Base-by-base conservation (phyloP, 805 yeast genomes). In the Kuraishia cidri region DNA sequence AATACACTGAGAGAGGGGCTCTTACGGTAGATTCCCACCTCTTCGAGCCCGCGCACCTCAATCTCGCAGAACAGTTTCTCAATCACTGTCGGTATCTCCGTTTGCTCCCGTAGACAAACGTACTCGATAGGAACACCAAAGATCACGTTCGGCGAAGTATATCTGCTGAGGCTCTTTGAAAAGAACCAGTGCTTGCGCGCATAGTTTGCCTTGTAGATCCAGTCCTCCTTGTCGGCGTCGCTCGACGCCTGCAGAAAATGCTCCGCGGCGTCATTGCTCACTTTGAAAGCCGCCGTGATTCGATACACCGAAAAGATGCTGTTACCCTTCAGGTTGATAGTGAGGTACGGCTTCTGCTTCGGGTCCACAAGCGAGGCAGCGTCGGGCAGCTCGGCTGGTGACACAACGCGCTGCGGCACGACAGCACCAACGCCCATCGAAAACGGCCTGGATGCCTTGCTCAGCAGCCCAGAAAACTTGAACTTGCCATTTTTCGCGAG, bases 111-210 rank as follows among this genome's bases (percentile, higher is more conserved):
- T 34, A 64, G 71, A 51, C 96, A 86, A 4, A 87, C 72, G 40
- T 74, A 75, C 22, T 67, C 72, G 23, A 90, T 61, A 2, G 97
- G 95, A 29, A 87, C 80, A 10, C 97, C 97, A 65, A 88, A 90
- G 3, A 90, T 82, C 23, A 41, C 29, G n/a, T 45, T 45, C 13
- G 36, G 27, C 4, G 41, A 28, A 9, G 33, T 30, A 16, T 42
- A 44, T 42, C 37, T 58, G 40, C 37, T 54, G 26, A 15, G 49
- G 37, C 39, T 31, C 30, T 61, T 64, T 1, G 78, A 72, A 39
- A 47, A 62, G 44, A 61, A 73, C 79, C 79, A 73, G 45, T 72
- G 78, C 21, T 68, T 59, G 37, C 64, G 66, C 9, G 75, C 65
- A 40, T 53, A 69, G 35, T 58, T 62, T 35, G 70, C 45, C 37